A percentile compares a stretch with the other conserved stretches of the same genome.
phyloP scores from a whole-genome alignment of 2,329 filamentous ascomycete genomes.

The Cytospora piceae region DNA sequence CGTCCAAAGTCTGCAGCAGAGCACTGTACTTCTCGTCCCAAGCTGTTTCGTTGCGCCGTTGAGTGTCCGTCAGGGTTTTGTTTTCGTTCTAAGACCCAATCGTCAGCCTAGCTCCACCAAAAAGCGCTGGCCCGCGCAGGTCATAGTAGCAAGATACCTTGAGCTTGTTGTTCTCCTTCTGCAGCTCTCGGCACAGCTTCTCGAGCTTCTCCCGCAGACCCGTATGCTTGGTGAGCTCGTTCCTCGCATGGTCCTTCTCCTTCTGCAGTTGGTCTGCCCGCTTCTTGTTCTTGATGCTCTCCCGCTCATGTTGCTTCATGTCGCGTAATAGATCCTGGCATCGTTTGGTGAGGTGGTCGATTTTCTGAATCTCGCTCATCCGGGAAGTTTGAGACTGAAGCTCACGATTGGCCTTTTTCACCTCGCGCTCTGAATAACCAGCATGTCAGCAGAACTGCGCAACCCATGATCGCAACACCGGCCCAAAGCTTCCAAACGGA shows the following conservation, averaged over 20 bases:
- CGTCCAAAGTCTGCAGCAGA: constrained; percentile 82
- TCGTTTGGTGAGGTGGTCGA: constrained; percentile 87
- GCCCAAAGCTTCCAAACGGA: not conserved
- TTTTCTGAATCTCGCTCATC: constrained; percentile 88
- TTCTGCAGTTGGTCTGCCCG: constrained; percentile 93
- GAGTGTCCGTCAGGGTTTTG: constrained; percentile 83
- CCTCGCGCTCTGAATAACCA: constrained; percentile 74
- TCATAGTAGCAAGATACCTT: constrained; percentile 64
- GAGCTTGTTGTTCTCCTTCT: constrained; percentile 96
- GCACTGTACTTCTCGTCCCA: constrained; percentile 85
- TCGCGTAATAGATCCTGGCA: constrained; percentile 90
- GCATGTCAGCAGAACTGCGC: constrained; percentile 31
- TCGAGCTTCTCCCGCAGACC: constrained; percentile 95
- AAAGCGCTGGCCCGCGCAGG: not conserved
- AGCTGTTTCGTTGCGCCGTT: constrained; percentile 79
- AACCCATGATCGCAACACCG: not conserved
- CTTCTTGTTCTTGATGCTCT: constrained; percentile 95
- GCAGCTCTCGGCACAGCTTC: constrained; percentile 91
- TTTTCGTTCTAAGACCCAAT: constrained; percentile 73
- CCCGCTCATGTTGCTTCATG: constrained; percentile 93
- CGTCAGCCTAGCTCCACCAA: constrained; percentile 5
- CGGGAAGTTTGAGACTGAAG: constrained; percentile 86
- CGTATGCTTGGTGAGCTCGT: constrained; percentile 86
- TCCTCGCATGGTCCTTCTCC: constrained; percentile 87
- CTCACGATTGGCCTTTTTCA: constrained; percentile 91